A percentile compares a stretch with the other conserved stretches of the same genome.
These are phyloP conservation scores for Climacium dendroides DNA, from an alignment of 225 moss, liverwort and hornwort genomes.

Conservation along the genomic window DNA sequence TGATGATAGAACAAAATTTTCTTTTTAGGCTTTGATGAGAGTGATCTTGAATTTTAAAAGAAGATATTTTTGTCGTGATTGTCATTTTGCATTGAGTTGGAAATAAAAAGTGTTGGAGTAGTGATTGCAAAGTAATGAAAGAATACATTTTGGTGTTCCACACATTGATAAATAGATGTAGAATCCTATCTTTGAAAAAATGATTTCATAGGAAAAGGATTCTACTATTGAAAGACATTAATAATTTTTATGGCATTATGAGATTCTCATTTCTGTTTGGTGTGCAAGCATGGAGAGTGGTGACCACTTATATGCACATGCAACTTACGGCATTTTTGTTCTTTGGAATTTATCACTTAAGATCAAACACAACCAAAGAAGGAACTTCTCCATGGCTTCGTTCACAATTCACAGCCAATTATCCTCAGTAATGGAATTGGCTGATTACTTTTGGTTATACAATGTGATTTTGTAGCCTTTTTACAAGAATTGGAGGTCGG, in stretches of 20 bases:
- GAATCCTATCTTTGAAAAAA: not conserved
- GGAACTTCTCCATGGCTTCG: constrained; percentile 33
- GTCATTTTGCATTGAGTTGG: not conserved
- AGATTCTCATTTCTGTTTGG: not conserved
- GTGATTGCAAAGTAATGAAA: not conserved
- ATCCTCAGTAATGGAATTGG: constrained; percentile 2
- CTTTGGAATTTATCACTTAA: constrained; percentile 30
- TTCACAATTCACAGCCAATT: constrained; percentile 44
- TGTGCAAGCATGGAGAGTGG: constrained; percentile 1
- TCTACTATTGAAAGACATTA: not conserved
- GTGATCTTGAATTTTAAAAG: not conserved
- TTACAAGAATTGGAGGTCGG: not conserved
- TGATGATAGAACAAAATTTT: not conserved
- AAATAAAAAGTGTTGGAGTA: not conserved
- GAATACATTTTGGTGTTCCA: not conserved
- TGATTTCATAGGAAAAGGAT: not conserved
- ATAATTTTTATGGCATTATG: not conserved
- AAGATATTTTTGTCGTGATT: not conserved
- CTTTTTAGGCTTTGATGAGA: not conserved
- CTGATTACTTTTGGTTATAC: not conserved
- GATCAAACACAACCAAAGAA: constrained; percentile 22
- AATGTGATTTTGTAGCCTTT: not conserved
- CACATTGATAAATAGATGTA: not conserved
- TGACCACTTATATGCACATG: not conserved
- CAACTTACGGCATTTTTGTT: constrained; percentile 19